Conservation (phyloP, 2,329 filamentous ascomycete species). For the Trichoderma sp. region DNA sequence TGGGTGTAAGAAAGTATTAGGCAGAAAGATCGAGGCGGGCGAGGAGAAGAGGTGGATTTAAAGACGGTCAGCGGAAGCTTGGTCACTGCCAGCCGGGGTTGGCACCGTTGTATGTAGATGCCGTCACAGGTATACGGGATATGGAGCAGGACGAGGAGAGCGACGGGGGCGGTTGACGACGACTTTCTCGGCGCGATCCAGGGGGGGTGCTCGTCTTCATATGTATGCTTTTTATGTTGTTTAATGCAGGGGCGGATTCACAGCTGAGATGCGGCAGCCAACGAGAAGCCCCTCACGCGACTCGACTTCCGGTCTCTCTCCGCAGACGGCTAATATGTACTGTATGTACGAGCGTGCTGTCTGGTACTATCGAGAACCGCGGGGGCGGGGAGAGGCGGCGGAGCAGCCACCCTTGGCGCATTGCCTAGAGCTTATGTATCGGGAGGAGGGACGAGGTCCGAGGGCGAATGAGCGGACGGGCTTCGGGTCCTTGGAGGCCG, state of each 20-base stretch:
- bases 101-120: neutral
- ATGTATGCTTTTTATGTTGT: conserved; percentile 3
- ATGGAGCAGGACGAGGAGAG: too few species aligned
- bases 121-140: neutral
- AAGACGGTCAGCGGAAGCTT: neutral
- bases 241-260: neutral
- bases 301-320: neutral
- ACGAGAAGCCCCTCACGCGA: conserved; percentile 5
- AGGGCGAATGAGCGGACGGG: too few species aligned
- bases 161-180: neutral
- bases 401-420: conserved; percentile 20
- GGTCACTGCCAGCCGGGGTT: neutral
- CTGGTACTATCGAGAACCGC: neutral
- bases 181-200: neutral
- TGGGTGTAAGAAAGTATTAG: neutral
- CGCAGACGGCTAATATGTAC: neutral
- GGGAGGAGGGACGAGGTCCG: neutral
- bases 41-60: neutral
- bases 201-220: neutral
- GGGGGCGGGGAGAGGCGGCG: conserved; percentile 19
- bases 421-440: conserved; percentile 7
- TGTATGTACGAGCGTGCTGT: too few species aligned
- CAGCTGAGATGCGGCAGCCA: neutral
- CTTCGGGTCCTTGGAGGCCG: too few species aligned
- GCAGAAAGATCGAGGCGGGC: neutral